Evolutionary conservation across 106 monocot species (phyloP), one percentile per base, ranked within the genome.

Genomic region (Dioscorea zingiberensis): DNA sequence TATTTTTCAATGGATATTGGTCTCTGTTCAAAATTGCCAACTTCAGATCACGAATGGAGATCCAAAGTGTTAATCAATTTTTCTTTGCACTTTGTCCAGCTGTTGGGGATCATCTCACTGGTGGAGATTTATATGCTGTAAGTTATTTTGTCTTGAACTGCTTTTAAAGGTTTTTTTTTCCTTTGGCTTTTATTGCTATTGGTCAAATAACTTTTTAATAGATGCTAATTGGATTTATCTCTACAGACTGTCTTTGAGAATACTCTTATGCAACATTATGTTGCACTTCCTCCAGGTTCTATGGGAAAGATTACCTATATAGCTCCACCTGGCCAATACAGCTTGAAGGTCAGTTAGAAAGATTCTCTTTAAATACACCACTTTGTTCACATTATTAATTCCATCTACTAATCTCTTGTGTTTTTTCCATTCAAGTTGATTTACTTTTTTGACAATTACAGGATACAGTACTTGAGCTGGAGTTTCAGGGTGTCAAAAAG

Each of bases 111-210:
- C 73, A 72, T 71, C 75, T 98, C 15, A 98, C 97, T 38, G 97
- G 97, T 26, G 97, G 97, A 73, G 97, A 98, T 83, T 60, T 98
- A 62, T 98, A 92, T 77, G 97, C 97, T 73, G 97, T 98, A 78
- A 82, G 97, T 86, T 67, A 11, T 60, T 2, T 27, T n/a, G 7
- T 38, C 6, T 0, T 38, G 38, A 38, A 38, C 9, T 38, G 38
- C 38, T 38, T 38, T 38, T 6, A 1, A 38, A 38, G 38, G 38
- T 10, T 38, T 38, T 38, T 6, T 8, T 38, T n/a, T n/a, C n/a
- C n/a, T n/a, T n/a, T n/a, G n/a, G 38, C 38, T 38, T 38, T 38
- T 6, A 38, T 38, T 38, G 38, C 38, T 8, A 6, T 38, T 38
- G 38, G 6, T 38, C 9, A 2, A 38, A 0, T 1, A 38, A 38